phyloP scores from a whole-genome alignment of 2,329 filamentous ascomycete genomes.

The Coniochaeta pulveracea region DNA sequence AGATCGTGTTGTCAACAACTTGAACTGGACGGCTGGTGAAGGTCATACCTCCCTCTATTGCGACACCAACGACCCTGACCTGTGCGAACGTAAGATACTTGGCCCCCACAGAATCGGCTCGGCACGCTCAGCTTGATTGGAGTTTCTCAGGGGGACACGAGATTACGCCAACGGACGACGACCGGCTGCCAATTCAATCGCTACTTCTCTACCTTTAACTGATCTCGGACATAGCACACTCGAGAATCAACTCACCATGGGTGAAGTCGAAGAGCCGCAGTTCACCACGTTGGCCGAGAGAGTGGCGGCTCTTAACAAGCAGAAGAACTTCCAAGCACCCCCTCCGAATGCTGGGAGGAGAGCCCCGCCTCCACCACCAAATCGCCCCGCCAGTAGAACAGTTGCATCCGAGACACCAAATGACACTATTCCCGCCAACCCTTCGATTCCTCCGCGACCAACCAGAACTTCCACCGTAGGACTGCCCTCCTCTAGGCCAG shows the following conservation, averaged over 20 bases:
- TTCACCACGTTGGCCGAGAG: conserved; percentile 50
- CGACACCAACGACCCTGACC: no score
- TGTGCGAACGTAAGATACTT: no score
- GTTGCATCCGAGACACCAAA: conserved; percentile 21
- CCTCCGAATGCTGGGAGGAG: conserved; percentile 20
- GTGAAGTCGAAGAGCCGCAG: conserved; percentile 49
- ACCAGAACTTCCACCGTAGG: conserved; percentile 10
- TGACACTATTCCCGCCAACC: conserved; percentile 22
- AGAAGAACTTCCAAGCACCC: conserved; percentile 43
- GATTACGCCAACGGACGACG: no score
- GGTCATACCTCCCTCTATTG: no score
- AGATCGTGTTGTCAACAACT: no score
- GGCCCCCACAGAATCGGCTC: no score
- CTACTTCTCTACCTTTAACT: no score
- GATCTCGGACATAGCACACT: no score
- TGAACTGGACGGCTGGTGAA: no score
- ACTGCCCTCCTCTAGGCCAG: conserved; percentile 13
- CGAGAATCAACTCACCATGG: conserved; percentile 28
- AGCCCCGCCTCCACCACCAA: conserved; percentile 34
- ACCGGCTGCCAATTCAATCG: no score
- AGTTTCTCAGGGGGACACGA: no score
- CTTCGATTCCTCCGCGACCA: conserved; percentile 27
- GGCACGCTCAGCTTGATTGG: no score
- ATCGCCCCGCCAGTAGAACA: conserved; percentile 25
- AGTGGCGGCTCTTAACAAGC: conserved; percentile 51